Evolutionary conservation across 2,329 filamentous ascomycete genomes (phyloP).

Genomic region (Aspergillus sp.): DNA sequence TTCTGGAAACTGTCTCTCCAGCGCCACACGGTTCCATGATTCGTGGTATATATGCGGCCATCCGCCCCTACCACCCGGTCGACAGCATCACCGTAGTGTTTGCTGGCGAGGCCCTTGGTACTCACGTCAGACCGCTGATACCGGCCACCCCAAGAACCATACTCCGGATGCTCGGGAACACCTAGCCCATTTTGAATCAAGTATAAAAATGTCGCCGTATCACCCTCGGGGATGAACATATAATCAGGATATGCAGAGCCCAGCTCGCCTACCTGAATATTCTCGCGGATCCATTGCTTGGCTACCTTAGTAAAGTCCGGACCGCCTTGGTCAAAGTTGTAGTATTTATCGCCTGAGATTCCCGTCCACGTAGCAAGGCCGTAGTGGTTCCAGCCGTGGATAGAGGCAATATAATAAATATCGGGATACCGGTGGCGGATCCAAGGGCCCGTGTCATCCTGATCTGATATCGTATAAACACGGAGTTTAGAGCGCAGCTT

Average conservation of each 20-base stretch:
- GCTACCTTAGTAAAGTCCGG: constrained; percentile 51
- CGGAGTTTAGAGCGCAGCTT: constrained; percentile 38
- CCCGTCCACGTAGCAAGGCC: constrained; percentile 56
- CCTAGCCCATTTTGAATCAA: constrained; percentile 44
- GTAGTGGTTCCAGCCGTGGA: constrained; percentile 59
- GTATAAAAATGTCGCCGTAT: constrained; percentile 43
- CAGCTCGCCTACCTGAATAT: constrained; percentile 54
- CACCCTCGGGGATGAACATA: constrained; percentile 53
- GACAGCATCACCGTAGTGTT: constrained; percentile 32
- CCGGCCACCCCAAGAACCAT: constrained; percentile 44
- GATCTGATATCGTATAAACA: constrained; percentile 59
- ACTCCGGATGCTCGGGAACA: constrained; percentile 39
- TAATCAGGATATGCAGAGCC: constrained; percentile 48
- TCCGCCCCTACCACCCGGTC: constrained; percentile 37
- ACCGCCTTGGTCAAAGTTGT: constrained; percentile 49
- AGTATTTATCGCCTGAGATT: constrained; percentile 51
- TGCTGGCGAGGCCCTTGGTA: constrained; percentile 9
- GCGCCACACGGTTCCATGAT: constrained; percentile 53
- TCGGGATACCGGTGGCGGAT: constrained; percentile 55
- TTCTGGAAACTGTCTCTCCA: constrained; percentile 53
- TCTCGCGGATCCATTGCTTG: constrained; percentile 52
- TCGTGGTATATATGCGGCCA: constrained; percentile 32
- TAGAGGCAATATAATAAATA: constrained; percentile 56
- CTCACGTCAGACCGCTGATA: constrained; percentile 24
- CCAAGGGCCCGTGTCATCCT: constrained; percentile 58